Base-by-base conservation (phyloP, 129 eudicot species). In the Flaveria brownii region DNA sequence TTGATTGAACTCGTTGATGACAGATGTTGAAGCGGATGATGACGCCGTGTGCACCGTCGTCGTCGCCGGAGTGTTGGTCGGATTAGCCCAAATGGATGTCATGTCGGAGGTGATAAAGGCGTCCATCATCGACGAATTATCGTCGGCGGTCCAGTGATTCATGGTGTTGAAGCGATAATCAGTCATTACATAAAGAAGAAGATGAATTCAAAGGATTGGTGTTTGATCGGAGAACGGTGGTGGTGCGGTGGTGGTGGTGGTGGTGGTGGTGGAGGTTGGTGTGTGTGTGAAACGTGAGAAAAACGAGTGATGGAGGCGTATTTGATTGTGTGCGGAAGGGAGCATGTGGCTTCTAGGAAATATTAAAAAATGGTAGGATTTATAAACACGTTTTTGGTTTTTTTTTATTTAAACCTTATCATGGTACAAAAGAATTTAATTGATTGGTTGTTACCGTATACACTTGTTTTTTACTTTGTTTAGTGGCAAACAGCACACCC, bases 71-170 rank as follows among this genome's bases (percentile, higher is more conserved):
- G 41, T 36, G 7, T 36, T 36, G 41, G 41, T 36, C 1, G 81
- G 78, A 41, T 81, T 79, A 1, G 82, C 63, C 81, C 84, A 82
- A 16, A 82, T 75, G 6, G 87, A 77, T 1, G 89, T 57, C 42
- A 79, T 68, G 72, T 82, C 86, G 69, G 86, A 78, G 39, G 59
- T 69, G 64, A 71, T 82, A 45, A 86, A 86, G 1, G 89, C 76
- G 4, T 83, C 87, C 78, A 86, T 61, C 80, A 82, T 82, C 1
- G 86, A 74, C 2, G 78, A 60, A 81, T 68, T 73, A 39, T 82
- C 84, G 52, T 84, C 86, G 0, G 86, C 14, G 5, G 78, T 70
- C 88, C 91, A 87, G 50, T 82, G 76, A 57, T 82, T 84, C 82
- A 84, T 74, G 69, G 81, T 46, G 14, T 54, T 80, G n/a, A 71